phyloP scores from a whole-genome alignment of 345 rosid species.

The Anastatica hierochuntica region DNA sequence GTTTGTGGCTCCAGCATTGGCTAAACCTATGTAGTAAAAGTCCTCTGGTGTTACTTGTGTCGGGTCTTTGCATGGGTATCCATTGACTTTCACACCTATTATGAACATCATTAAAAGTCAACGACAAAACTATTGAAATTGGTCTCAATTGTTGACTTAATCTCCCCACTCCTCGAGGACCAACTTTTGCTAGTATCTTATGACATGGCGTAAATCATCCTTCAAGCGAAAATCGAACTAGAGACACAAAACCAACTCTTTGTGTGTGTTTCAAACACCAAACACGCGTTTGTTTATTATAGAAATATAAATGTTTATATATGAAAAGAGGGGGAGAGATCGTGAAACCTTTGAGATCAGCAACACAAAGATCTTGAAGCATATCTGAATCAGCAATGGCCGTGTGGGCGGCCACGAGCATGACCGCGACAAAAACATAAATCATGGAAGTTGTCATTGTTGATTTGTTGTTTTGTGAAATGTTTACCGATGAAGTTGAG shows the following conservation, averaged over 20 bases:
- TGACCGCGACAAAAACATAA: neutral
- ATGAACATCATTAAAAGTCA: neutral
- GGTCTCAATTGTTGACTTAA: neutral
- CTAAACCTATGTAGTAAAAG: conserved; percentile 26
- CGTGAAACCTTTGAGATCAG: neutral
- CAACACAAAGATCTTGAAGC: neutral
- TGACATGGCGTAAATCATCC: too few species aligned
- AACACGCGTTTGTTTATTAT: too few species aligned
- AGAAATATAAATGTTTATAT: too few species aligned
- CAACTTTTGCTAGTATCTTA: too few species aligned
- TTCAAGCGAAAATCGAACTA: too few species aligned
- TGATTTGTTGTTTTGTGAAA: neutral
- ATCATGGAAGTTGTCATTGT: neutral
- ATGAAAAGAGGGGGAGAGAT: neutral
- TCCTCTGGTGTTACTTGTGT: conserved; percentile 19
- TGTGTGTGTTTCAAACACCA: too few species aligned
- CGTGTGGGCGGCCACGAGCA: neutral
- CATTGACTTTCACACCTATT: conserved; percentile 25
- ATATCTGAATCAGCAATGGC: neutral
- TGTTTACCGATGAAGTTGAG: neutral
- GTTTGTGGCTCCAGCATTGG: conserved; percentile 17
- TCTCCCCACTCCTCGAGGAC: too few species aligned
- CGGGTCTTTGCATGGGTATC: conserved; percentile 29
- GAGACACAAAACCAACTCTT: too few species aligned
- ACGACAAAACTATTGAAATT: neutral